A percentile compares a stretch with the other conserved stretches of the same genome.
These are phyloP conservation scores for Sophora flavescens DNA, from an alignment of 306 rosid genomes.

Conservation along the genomic window DNA sequence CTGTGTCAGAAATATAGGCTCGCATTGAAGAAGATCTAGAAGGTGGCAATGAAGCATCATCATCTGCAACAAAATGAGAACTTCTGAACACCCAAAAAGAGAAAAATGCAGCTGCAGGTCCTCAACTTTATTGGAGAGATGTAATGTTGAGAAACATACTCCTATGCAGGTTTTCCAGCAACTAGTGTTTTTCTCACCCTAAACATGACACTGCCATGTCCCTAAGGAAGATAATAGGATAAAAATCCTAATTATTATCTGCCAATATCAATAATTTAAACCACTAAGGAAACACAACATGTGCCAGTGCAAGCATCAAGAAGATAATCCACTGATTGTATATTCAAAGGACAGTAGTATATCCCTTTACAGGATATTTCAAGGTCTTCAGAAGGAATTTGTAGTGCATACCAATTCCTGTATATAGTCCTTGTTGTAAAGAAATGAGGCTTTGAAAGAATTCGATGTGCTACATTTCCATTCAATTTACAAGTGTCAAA, in stretches of 20 bases:
- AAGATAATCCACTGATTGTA: neutral
- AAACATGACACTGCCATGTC: neutral
- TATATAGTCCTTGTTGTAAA: no score
- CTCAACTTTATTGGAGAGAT: neutral
- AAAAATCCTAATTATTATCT: neutral
- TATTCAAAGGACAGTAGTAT: neutral
- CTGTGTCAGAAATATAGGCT: slow-evolving; percentile 54
- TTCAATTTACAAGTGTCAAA: no score
- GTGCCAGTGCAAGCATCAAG: neutral
- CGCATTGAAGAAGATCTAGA: slow-evolving; percentile 64
- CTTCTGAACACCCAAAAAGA: slow-evolving; percentile 17
- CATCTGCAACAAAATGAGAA: slow-evolving; percentile 57
- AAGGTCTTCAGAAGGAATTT: no score
- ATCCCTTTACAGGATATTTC: no score
- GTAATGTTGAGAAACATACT: neutral
- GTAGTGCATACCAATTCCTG: no score
- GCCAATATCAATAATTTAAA: neutral
- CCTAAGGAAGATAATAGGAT: neutral
- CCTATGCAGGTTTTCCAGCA: neutral
- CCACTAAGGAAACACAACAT: neutral
- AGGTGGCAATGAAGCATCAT: slow-evolving; percentile 60
- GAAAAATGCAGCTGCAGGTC: neutral
- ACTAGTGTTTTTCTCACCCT: neutral
- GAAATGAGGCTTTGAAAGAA: no score
- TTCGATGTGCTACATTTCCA: no score